Conservation (phyloP, 1,139 yeast genomes). For the Oligophagozyma castellii region DNA sequence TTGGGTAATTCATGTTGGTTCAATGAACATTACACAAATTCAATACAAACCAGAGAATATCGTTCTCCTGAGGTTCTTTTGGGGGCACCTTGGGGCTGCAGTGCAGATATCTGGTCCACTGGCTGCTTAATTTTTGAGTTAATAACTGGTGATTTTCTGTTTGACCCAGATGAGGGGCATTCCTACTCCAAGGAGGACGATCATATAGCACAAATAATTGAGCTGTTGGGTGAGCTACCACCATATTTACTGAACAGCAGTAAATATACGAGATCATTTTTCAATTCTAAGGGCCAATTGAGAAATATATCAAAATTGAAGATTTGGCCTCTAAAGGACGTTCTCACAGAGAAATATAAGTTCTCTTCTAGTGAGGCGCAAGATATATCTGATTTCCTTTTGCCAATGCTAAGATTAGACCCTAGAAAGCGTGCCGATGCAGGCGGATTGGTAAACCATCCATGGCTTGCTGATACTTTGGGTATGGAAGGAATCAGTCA, state of each 20-base stretch:
- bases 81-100: slow-evolving; percentile 59
- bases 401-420: slow-evolving; percentile 52
- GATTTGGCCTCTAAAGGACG: slow-evolving; percentile 52
- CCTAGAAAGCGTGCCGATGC: slow-evolving; percentile 66
- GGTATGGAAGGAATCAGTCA: slow-evolving; percentile 40
- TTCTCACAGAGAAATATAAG: slow-evolving; percentile 47
- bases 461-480: slow-evolving; percentile 52
- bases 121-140: slow-evolving; percentile 62
- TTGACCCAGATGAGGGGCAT: slow-evolving; percentile 43
- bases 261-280: slow-evolving; percentile 36
- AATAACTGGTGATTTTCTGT: slow-evolving; percentile 61
- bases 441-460: slow-evolving; percentile 61
- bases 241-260: slow-evolving; percentile 35
- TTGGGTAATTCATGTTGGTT: slow-evolving; percentile 65
- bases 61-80: slow-evolving; percentile 54
- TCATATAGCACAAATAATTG: slow-evolving; percentile 62
- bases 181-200: slow-evolving; percentile 56
- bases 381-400: slow-evolving; percentile 45
- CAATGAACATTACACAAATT: slow-evolving; percentile 53
- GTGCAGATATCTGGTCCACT: slow-evolving; percentile 64
- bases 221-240: slow-evolving; percentile 49
- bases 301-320: slow-evolving; percentile 47
- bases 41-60: slow-evolving; percentile 65
- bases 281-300: slow-evolving; percentile 39
- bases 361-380: slow-evolving; percentile 35